Percentiles rank a stretch among this genome's conserved stretches.
Evolutionary conservation across 2,329 filamentous ascomycete genomes (phyloP).

Genomic region (Apiospora koreana): DNA sequence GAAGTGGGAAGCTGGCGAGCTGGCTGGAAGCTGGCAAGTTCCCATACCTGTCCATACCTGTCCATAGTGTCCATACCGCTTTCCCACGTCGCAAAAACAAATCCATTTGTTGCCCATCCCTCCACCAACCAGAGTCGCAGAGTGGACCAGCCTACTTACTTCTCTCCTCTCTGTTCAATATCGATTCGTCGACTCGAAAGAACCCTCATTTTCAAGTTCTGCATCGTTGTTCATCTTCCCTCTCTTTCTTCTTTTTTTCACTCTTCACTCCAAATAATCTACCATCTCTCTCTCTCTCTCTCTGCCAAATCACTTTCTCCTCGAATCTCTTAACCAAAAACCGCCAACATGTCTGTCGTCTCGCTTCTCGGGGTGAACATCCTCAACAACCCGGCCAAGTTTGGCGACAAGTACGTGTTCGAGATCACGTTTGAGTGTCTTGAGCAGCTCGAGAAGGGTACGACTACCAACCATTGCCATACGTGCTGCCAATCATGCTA

Average conservation of each 20-base stretch:
- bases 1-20: constrained; percentile 1
- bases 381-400: constrained; percentile 94
- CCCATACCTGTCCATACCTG: background rate
- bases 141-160: background rate
- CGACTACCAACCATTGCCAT: constrained; percentile 18
- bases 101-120: constrained; percentile 2
- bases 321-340: background rate
- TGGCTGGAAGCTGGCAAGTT: too few relatives aligned
- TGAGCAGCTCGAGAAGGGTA: constrained; percentile 90
- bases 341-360: constrained; percentile 80
- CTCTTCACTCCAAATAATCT: background rate
- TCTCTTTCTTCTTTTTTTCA: background rate
- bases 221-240: background rate
- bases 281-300: background rate
- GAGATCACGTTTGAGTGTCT: constrained; percentile 99
- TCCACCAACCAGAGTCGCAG: constrained; percentile 8
- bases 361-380: constrained; percentile 95
- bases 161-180: background rate
- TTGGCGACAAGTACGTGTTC: constrained; percentile 91
- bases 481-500: background rate
- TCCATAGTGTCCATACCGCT: constrained; percentile 1
- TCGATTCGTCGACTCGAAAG: background rate
- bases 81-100: constrained; percentile 11
- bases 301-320: background rate
- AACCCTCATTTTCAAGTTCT: constrained; percentile 5